Evolutionary conservation across 768 basidiomycete species (phyloP).

Genomic region (Kwoniella mangroviensis): DNA sequence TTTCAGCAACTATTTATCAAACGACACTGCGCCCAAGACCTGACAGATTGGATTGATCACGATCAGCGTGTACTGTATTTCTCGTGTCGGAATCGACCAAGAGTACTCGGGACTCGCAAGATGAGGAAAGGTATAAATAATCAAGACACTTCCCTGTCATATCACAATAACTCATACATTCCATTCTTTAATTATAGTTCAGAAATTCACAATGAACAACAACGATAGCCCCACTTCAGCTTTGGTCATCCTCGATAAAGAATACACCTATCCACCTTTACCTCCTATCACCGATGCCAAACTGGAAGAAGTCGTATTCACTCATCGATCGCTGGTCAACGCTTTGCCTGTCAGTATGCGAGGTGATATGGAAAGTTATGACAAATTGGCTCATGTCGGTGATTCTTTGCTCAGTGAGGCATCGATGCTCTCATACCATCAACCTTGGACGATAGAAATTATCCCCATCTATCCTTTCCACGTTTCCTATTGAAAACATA

Average conservation of each 20-base stretch:
- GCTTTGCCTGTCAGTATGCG: background rate
- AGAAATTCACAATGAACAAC: background rate
- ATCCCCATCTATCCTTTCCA: too few species aligned
- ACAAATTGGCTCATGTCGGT: slow-evolving; percentile 49
- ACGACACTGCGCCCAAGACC: too few species aligned
- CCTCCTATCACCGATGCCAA: slow-evolving; percentile 28
- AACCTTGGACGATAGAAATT: too few species aligned
- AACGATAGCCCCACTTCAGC: background rate
- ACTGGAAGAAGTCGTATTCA: slow-evolving; percentile 33
- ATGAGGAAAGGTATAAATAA: too few species aligned
- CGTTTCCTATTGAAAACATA: too few species aligned
- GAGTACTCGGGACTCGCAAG: too few species aligned
- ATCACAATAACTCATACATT: too few species aligned
- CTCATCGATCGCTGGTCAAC: slow-evolving; percentile 25
- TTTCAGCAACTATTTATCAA: too few species aligned
- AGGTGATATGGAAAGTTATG: slow-evolving; percentile 16
- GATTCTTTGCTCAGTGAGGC: slow-evolving; percentile 29
- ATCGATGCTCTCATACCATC: background rate
- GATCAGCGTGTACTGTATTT: too few species aligned
- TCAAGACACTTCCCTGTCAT: background rate
- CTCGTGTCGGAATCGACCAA: too few species aligned
- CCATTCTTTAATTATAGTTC: background rate
- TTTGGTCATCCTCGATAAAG: slow-evolving; percentile 7
- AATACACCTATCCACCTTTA: slow-evolving; percentile 27
- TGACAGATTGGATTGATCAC: too few species aligned